Base-by-base conservation (phyloP, 345 rosid species). In the Draba incana region DNA sequence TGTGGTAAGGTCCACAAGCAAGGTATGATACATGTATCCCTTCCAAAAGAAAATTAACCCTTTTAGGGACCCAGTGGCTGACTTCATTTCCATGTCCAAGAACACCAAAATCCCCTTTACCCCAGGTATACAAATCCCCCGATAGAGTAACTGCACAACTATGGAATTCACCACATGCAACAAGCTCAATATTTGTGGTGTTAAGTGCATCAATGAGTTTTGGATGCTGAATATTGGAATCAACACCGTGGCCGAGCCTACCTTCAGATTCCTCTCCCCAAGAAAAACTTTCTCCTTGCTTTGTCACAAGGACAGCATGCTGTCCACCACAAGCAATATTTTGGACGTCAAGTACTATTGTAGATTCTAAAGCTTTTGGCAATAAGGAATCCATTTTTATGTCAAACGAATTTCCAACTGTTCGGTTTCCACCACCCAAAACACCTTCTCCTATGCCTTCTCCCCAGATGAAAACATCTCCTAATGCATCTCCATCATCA, bases 1-100 rank as follows among this genome's bases (percentile, higher is more conserved):
- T 83, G 61, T 88, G 95, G 88, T 87, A 88, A 67, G 95, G 83
- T 70, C 95, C 95, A 66, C 95, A 88, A 55, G 89, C 83, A 68
- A 88, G 66, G 30, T 73, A 83, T 63, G 91, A 81, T 23, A 86
- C 91, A 43, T 79, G 89, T 58, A 84, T 35, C 45, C 91, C 91
- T 68, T 83, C 86, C 59, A 86, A 66, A 25, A 77, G 80, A 48
- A 89, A 85, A 52, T 76, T 70, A 25, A 88, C 77, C 64, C 77
- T 81, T 80, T 68, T 81, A 2, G 89, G 88, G 59, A 71, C 75
- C 91, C 86, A 88, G 48, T 82, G 82, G 69, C 85, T 75, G 37
- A 85, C 83, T 75, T 84, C 83, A 74, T 59, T 74, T 47, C 81
- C 85, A 48, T 79, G 84, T 56, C 88, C 87, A 58, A 88, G 83